These are phyloP conservation scores for Hymenoscyphus fructigenus DNA, from an alignment of 2,329 filamentous ascomycete species.

Conservation along the genomic window DNA sequence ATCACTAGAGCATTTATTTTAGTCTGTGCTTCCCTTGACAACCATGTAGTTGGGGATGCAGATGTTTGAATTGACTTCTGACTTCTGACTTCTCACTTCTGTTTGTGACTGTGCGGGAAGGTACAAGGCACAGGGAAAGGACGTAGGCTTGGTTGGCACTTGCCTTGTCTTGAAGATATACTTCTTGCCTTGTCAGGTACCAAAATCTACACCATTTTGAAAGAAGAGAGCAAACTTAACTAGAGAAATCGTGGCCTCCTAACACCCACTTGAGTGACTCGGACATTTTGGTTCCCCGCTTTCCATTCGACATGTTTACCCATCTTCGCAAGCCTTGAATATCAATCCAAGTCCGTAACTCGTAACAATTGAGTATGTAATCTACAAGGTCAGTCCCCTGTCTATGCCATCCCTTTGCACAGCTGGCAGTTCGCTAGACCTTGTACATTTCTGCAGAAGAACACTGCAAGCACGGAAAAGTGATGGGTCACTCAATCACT, in stretches of 20 bases:
- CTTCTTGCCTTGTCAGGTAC: background rate
- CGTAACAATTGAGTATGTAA: constrained; percentile 22
- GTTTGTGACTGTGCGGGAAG: background rate
- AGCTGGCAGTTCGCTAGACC: background rate
- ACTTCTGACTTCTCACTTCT: no score
- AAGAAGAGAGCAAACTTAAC: background rate
- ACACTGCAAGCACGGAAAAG: background rate
- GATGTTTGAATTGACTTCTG: background rate
- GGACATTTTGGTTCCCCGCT: background rate
- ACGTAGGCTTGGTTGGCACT: background rate
- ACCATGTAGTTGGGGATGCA: background rate
- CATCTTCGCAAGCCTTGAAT: background rate
- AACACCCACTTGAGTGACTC: background rate
- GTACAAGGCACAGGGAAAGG: background rate
- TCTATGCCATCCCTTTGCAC: background rate
- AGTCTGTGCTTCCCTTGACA: constrained; percentile 3
- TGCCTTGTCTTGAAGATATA: background rate
- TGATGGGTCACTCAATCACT: background rate
- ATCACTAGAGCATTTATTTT: constrained; percentile 27
- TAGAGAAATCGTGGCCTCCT: background rate
- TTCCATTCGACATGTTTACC: background rate
- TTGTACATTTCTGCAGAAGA: constrained; percentile 5
- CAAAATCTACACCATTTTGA: background rate
- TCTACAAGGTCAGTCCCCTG: constrained; percentile 26
- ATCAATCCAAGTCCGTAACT: background rate